These are phyloP conservation scores for Wickerhamiella australiensis DNA, from an alignment of 805 yeast species.

Conservation along the genomic window DNA sequence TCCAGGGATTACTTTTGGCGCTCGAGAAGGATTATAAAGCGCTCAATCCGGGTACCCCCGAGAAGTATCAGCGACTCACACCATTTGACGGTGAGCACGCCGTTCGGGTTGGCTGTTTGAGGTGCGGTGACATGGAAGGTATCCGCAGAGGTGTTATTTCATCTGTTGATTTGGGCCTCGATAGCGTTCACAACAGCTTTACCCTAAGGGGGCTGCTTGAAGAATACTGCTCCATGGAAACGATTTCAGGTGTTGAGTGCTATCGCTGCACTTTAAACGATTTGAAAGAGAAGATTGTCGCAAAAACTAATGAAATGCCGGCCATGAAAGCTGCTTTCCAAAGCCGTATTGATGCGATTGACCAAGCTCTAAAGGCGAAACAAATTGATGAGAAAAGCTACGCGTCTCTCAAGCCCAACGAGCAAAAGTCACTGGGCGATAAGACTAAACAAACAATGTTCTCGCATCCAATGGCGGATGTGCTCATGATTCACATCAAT, in stretches of 20 bases:
- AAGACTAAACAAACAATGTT: conserved; percentile 76
- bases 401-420: conserved; percentile 58
- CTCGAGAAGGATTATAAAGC: conserved; percentile 26
- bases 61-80: conserved; percentile 42
- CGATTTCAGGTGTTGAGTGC: conserved; percentile 88
- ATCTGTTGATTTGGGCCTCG: conserved; percentile 28
- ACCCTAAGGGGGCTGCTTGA: conserved; percentile 22
- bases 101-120: conserved; percentile 79
- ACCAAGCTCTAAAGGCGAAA: conserved; percentile 45
- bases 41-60: conserved; percentile 10
- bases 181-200: conserved; percentile 11
- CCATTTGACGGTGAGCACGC: conserved; percentile 88
- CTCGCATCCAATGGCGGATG: conserved; percentile 57
- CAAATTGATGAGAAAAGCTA: conserved; percentile 72
- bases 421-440: conserved; percentile 58
- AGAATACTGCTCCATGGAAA: conserved; percentile 46
- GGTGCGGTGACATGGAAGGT: conserved; percentile 91
- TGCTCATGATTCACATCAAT: conserved; percentile 72
- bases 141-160: conserved; percentile 65
- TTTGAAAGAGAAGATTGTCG: conserved; percentile 25
- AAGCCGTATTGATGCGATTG: conserved; percentile 38
- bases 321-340: conserved; percentile 26
- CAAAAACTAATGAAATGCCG: conserved; percentile 11
- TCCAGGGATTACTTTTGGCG: conserved; percentile 40
- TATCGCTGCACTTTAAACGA: conserved; percentile 68